Evolutionary conservation across 306 rosid genomes (phyloP), one percentile per base, ranked within the genome.

Genomic region (Carpinus fangiana): DNA sequence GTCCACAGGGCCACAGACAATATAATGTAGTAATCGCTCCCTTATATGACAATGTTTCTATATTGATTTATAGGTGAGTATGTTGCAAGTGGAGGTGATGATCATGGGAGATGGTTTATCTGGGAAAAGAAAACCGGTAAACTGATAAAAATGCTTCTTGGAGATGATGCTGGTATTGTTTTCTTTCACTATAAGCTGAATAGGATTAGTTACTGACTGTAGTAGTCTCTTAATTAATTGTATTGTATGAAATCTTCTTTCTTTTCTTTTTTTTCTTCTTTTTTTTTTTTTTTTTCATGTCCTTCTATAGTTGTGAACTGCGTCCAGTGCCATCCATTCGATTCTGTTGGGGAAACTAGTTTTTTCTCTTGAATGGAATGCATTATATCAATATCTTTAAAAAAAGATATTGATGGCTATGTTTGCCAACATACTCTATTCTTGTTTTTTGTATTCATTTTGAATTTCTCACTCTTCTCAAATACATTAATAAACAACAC

Each of bases 31-130:
- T 62, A 55, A 70, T 57, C 69, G 48, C 20, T 60, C 45, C 62
- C 41, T 20, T 41, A 76, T 16, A 52, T 76, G 73, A 75, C 47
- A 48, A 41, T 21, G 9, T 59, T 28, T 78, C 28, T 76, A 13
- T 79, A 51, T 71, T 87, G 81, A 77, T 81, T 77, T 79, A 52
- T 77, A 95, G 98, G 99, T 81, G 97, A 93, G 82, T 93, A 85
- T 83, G 84, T 95, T 66, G 98, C 99, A 66, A 93, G 98, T 73
- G 99, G 99, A 81, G 93, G 99, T 76, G 99, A 95, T 86, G 99
- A 93, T n/a, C n/a, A n/a, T 85, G 99, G 99, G 28, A 88, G 97
- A 91, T 95, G 97, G 97, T 93, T 93, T 85, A 87, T 95, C 73
- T 95, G 99, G 98, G 99, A 95, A 84, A 95, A 95, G 85, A 74